Evolutionary conservation across 163 green algal genomes (phyloP), one percentile per base, ranked within the genome.

Genomic region (Chlamydomonas reinhardtii): DNA sequence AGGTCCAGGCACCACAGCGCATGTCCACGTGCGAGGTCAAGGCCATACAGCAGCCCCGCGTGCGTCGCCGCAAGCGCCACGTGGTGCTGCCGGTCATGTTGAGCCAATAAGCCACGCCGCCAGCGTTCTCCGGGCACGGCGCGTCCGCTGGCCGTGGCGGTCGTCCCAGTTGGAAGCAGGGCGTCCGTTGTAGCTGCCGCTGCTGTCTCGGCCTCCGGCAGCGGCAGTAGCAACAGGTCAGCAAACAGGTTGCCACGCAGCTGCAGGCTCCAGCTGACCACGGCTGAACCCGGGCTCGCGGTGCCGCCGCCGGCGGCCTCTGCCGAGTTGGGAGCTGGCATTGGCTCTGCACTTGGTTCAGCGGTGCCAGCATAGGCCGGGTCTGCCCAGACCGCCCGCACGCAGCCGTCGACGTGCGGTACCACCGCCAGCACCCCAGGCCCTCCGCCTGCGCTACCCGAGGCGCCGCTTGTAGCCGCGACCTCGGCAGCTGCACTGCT

Each of bases 231-330:
- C 34, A 39, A 29, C 15, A 87, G 72, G 39, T 81, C 71, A 2
- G 82, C 82, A n/a, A 87, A 87, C 0, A 87, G 72, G 82, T 87
- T 81, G 22, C 82, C 82, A 14, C 15, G 61, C 12, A 87, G 82
- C 37, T 29, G 59, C 14, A 31, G 11, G 32, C 29, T 59, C 82
- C 82, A 87, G 4, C 8, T 6, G n/a, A 77, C 39, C 31, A 5
- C 14, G 43, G 73, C 24, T 2, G 71, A 25, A 8, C 12, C 19
- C 6, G 48, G 48, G 12, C 12, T 14, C 6, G 48, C 48, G 19
- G 48, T 2, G 9, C 9, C 6, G 11, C 48, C 35, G 34, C 2
- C 25, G 75, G 32, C 34, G 3, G 64, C 37, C 15, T 16, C 22
- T 29, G 59, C 29, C 22, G 11, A 59, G 37, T 27, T 14, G 15